A percentile compares a stretch with the other conserved stretches of the same genome.
Evolutionary conservation across 345 rosid genomes (phyloP).

Genomic region (Brassica carinata): DNA sequence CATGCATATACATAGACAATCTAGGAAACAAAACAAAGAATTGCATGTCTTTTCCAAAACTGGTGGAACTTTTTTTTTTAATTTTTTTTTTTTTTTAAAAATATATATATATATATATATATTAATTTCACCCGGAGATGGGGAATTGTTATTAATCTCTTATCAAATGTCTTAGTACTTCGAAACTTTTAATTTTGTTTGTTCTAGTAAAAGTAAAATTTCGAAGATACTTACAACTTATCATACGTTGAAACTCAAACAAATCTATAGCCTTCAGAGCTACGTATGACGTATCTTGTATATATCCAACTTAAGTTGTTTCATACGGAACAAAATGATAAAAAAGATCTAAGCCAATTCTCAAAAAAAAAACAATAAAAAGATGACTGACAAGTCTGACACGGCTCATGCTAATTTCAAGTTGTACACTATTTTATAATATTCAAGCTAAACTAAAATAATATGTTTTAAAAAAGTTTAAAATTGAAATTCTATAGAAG

Average conservation of each 20-base stretch:
- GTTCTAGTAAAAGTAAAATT: not conserved
- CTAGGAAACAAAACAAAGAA: not conserved
- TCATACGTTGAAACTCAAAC: not conserved
- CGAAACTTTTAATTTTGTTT: not conserved
- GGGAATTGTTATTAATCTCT: not conserved
- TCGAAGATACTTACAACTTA: no score
- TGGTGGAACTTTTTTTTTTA: not conserved
- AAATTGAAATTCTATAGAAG: no score
- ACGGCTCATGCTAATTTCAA: slow-evolving; percentile 10
- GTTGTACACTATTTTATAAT: not conserved
- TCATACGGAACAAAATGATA: not conserved
- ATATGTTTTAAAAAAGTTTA: no score
- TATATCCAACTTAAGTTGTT: not conserved
- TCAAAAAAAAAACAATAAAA: not conserved
- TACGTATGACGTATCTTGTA: not conserved
- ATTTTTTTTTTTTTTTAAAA: no score
- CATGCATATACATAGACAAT: not conserved
- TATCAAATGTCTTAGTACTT: not conserved
- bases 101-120: no score
- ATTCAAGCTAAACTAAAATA: not conserved
- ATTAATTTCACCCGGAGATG: no score
- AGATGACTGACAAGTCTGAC: slow-evolving; percentile 13
- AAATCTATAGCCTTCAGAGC: not conserved
- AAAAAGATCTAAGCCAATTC: no score
- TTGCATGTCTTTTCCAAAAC: not conserved